phyloP scores from a whole-genome alignment of 257 asterid species.

The Solanum virginianum region DNA sequence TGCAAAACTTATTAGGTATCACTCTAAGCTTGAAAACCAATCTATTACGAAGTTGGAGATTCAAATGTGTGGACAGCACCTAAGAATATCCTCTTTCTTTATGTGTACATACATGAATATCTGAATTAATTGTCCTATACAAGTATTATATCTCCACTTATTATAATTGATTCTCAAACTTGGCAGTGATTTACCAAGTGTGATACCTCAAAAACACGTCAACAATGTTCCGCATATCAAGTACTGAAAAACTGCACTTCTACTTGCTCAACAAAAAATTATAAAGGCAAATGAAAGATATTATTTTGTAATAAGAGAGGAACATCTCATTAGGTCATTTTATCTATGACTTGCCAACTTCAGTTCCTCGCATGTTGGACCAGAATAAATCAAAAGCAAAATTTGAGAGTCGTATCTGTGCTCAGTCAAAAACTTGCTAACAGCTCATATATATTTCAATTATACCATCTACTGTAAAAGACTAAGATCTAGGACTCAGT shows the following conservation, averaged over 20 bases:
- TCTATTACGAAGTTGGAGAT: neutral
- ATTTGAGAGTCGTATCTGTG: neutral
- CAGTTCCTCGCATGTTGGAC: neutral
- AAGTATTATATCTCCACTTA: neutral
- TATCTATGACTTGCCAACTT: neutral
- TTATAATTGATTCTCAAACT: neutral
- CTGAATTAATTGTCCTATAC: constrained; percentile 15
- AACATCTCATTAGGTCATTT: neutral
- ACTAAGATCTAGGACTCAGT: neutral
- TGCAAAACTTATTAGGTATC: neutral
- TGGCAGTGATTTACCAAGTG: neutral
- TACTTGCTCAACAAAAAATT: neutral
- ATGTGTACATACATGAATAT: neutral
- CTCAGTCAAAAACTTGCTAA: neutral
- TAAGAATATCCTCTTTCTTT: neutral
- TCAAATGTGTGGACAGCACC: neutral
- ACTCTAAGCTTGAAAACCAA: neutral
- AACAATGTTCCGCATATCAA: neutral
- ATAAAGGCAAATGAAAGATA: neutral
- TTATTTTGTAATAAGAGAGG: neutral
- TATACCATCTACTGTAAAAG: neutral
- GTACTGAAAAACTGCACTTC: neutral
- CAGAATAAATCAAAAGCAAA: neutral
- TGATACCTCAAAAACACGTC: neutral
- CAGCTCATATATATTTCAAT: neutral